phyloP scores from a whole-genome alignment of 2,329 filamentous ascomycete genomes.

The Aspergillus udagawae region DNA sequence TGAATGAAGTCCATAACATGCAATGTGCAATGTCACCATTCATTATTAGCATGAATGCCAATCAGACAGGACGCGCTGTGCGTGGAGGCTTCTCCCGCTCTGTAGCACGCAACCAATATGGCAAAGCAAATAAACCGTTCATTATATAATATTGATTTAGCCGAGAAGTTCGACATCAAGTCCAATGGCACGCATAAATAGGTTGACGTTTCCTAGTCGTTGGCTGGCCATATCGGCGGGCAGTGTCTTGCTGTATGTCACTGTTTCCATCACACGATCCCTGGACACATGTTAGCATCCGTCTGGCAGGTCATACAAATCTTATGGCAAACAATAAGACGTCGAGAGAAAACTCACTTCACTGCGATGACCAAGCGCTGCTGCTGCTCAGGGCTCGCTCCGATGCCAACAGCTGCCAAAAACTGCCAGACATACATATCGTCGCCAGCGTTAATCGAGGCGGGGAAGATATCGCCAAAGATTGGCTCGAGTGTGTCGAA shows the following conservation, averaged over 20 bases:
- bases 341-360: slow-evolving; percentile 53
- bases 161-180: slow-evolving; percentile 81
- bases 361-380: slow-evolving; percentile 90
- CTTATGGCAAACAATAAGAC: neutral
- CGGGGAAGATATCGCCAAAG: slow-evolving; percentile 82
- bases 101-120: neutral
- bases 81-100: neutral
- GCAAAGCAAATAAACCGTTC: neutral
- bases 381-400: slow-evolving; percentile 89
- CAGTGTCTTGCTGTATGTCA: slow-evolving; percentile 80
- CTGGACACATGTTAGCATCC: slow-evolving; percentile 28
- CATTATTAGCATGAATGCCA: neutral
- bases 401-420: slow-evolving; percentile 89
- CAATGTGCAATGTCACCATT: neutral
- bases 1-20: neutral
- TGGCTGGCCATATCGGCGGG: slow-evolving; percentile 80
- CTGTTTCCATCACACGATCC: slow-evolving; percentile 94
- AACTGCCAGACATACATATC: slow-evolving; percentile 99
- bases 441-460: slow-evolving; percentile 81
- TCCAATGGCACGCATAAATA: slow-evolving; percentile 99
- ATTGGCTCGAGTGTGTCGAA: slow-evolving; percentile 85
- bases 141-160: slow-evolving; percentile 31
- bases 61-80: neutral
- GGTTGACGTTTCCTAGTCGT: slow-evolving; percentile 85
- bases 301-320: neutral